Base-by-base conservation (phyloP, 768 basidiomycete genomes). In the Termitomyces sp. region DNA sequence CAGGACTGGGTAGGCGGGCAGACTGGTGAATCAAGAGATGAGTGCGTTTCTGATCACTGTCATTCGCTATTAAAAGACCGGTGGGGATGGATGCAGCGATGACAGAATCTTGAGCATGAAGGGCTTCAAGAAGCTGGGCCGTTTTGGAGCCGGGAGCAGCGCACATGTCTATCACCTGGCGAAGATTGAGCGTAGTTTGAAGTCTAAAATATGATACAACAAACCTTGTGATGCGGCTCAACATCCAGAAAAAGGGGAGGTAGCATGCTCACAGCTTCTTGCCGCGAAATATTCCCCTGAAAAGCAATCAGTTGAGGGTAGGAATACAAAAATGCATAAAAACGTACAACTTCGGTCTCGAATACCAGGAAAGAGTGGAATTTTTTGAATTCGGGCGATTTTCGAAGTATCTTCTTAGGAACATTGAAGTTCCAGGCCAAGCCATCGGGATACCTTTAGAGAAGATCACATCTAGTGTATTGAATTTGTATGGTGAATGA, bases 211-310 rank as follows among this genome's bases (percentile, higher is more conserved):
- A 61, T 36, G 40, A 7, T 54, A 9, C 37, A 56, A 52, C 8
- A 45, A 17, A 87, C 91, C 68, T 78, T 80, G 72, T 98, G 96
- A 71, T 97, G 91, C 0, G 97, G 93, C 68, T 92, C 81, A n/a
- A 98, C 93, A 59, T 94, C 92, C 38, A 99, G 84, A 66, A 98
- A 87, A 2, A 99, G 83, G 0, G 97, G 96, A 5, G 97, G 97
- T n/a, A 99, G 79, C 97, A 99, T 99, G 71, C 94, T 96, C 60
- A 99, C 97, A 17, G 94, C 95, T 74, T 99, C 97, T 73, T 98
- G 96, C 25, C 97, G 80, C 11, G 94, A 96, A 51, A 98, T 81
- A 67, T 99, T 99, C 51, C 97, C 96, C 94, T 96, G 66, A 12
- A 45, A 54, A 45, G 45, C 29, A 11, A 0, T 54, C 49, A n/a